Evolutionary conservation across 148 eudicot species (phyloP).

Genomic region (Fagopyrum tataricum): DNA sequence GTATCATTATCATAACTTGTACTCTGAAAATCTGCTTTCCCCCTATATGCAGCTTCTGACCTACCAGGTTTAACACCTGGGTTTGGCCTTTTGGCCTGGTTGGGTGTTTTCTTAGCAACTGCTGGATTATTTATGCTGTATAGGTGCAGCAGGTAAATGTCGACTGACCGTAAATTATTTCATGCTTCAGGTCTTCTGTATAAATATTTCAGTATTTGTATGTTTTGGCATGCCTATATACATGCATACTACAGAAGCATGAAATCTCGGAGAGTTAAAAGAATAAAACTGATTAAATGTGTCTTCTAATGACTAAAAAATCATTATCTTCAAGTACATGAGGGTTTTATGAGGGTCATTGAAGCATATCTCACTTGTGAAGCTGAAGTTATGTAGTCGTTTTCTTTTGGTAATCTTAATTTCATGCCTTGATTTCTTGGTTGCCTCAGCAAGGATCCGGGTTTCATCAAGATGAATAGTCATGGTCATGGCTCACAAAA

Average conservation of each 20-base stretch:
- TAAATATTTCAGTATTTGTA: constrained; percentile 1
- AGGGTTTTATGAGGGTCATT: not conserved
- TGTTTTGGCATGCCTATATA: not conserved
- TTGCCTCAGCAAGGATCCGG: constrained; percentile 84
- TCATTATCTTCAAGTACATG: not conserved
- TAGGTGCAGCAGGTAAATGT: constrained; percentile 80
- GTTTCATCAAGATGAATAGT: constrained; percentile 69
- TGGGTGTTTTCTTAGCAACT: constrained; percentile 67
- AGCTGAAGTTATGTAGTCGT: not conserved
- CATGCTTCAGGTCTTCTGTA: not conserved
- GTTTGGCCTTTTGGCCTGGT: constrained; percentile 78
- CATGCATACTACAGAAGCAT: not conserved
- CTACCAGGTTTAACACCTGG: constrained; percentile 74
- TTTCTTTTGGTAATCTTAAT: not conserved
- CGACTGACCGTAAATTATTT: not conserved
- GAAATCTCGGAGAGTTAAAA: not conserved
- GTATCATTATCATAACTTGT: not conserved
- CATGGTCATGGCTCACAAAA: constrained; percentile 67
- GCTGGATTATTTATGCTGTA: constrained; percentile 69
- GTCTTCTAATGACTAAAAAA: not conserved
- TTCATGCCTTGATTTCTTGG: constrained; percentile 15
- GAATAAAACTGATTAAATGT: not conserved
- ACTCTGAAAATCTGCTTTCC: not conserved
- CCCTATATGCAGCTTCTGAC: constrained; percentile 46
- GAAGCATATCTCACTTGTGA: constrained; percentile 1